Conservation (phyloP, 495 filamentous ascomycete species). For the Hypoxylon intermedium region DNA sequence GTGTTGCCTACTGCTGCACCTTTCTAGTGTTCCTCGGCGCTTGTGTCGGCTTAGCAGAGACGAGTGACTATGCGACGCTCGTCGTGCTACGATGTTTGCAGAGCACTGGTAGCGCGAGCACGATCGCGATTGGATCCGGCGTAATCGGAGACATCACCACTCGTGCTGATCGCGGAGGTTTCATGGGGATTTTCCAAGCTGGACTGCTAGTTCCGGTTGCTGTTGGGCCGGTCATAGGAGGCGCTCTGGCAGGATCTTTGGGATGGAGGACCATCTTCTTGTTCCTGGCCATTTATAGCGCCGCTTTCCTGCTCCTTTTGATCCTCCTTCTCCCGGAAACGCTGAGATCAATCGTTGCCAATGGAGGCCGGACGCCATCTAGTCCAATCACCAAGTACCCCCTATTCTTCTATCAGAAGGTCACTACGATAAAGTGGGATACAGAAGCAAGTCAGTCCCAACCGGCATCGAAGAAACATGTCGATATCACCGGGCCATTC, state of each 20-base stretch:
- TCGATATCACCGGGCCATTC: slow-evolving; percentile 53
- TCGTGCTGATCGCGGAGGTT: slow-evolving; percentile 59
- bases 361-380: slow-evolving; percentile 51
- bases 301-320: slow-evolving; percentile 51
- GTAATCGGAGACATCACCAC: slow-evolving; percentile 65
- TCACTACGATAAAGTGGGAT: slow-evolving; percentile 34
- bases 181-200: slow-evolving; percentile 62
- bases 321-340: slow-evolving; percentile 62
- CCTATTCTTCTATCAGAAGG: slow-evolving; percentile 45
- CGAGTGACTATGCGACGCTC: slow-evolving; percentile 55
- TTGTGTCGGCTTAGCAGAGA: slow-evolving; percentile 56
- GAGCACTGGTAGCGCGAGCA: slow-evolving; percentile 59
- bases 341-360: slow-evolving; percentile 58
- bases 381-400: slow-evolving; percentile 45
- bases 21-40: slow-evolving; percentile 58
- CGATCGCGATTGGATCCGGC: slow-evolving; percentile 62
- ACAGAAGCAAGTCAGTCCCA: slow-evolving; percentile 18
- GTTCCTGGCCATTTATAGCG: slow-evolving; percentile 60
- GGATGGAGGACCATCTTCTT: slow-evolving; percentile 67
- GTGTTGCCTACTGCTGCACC: slow-evolving; percentile 53
- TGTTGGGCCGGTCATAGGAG: slow-evolving; percentile 63
- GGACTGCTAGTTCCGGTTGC: slow-evolving; percentile 57
- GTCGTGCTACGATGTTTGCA: slow-evolving; percentile 59
- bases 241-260: slow-evolving; percentile 56
- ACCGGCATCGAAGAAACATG: slow-evolving; percentile 39